A percentile compares a stretch with the other conserved stretches of the same genome.
phyloP scores from a whole-genome alignment of 2,329 filamentous ascomycete genomes.

The Sclerotinia sclerotiorum region DNA sequence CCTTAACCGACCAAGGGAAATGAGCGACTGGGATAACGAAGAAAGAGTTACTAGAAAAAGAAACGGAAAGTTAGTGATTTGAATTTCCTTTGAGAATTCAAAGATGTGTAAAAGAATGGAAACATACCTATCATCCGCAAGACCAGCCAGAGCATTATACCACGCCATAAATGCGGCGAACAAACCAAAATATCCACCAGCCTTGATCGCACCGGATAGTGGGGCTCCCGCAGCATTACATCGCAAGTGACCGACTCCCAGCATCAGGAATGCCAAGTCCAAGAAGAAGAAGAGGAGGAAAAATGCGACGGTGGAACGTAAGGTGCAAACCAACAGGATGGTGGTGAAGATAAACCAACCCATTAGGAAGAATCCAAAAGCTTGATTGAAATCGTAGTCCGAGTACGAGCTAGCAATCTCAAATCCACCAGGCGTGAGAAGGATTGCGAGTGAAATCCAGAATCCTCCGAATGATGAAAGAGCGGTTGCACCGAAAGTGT shows the following conservation, averaged over 20 bases:
- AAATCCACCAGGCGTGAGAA: conserved; percentile 59
- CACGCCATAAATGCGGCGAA: conserved; percentile 78
- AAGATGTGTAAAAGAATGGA: neutral
- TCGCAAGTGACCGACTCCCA: conserved; percentile 47
- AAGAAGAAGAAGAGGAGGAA: conserved; percentile 59
- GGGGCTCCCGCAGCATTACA: conserved; percentile 35
- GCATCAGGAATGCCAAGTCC: conserved; percentile 57
- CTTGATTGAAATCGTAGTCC: conserved; percentile 46
- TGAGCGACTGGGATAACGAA: conserved; percentile 90
- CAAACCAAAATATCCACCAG: conserved; percentile 78
- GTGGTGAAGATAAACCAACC: conserved; percentile 66
- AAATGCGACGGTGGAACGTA: conserved; percentile 60
- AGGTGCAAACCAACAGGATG: conserved; percentile 53
- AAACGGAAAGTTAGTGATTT: conserved; percentile 41
- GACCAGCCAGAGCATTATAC: conserved; percentile 84
- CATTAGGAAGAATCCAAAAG: conserved; percentile 57
- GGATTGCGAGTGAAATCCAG: conserved; percentile 59
- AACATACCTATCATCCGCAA: conserved; percentile 67
- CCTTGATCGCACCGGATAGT: conserved; percentile 55
- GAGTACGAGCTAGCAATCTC: conserved; percentile 45
- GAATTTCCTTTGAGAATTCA: too few relatives aligned
- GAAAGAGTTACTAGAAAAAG: conserved; percentile 68
- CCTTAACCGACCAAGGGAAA: conserved; percentile 91
- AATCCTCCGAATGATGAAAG: conserved; percentile 63
- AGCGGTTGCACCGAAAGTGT: conserved; percentile 63